Base-by-base conservation (phyloP, 2,329 filamentous ascomycete genomes). In the Alternaria angustiovoidea region DNA sequence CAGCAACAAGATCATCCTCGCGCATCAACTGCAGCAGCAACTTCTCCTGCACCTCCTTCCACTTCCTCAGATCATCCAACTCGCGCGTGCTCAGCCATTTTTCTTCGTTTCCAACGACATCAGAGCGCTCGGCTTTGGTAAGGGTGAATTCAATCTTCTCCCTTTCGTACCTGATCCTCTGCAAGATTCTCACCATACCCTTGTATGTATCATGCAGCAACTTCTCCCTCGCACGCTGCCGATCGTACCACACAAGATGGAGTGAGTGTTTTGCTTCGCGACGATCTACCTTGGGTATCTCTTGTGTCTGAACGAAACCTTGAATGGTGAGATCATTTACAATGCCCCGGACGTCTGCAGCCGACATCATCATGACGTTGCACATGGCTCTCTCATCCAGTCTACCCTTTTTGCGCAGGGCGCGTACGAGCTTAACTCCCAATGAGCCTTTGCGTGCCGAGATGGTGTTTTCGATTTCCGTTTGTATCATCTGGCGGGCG, bases 361-460 rank as follows among this genome's bases (percentile, higher is more conserved):
- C 92, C 58, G 91, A 90, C 83, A 97, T 90, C 62, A 99, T 86
- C 54, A 91, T 91, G 57, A 93, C 85, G 51, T 89, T 89, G 38
- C 91, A 91, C 12, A 97, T 84, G 62, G 91, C 89, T 78, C 96
- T 96, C 78, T 99, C 95, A 67, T 98, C 94, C n/a, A 98, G 84
- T 74, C 95, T 97, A 54, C 95, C 95, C 74, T 94, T 93, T 59
- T 91, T 89, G 39, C 91, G 87, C 20, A 99, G 85, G 56, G 98
- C 93, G 20, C 93, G 90, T 20, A 93, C 86, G n/a, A 99, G 83
- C 8, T 94, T 91, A 18, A 94, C 85, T 1, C 93, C 93, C 47
- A 91, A 84, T 7, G 87, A 86, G 7, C 93, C 93, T 68, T 92
- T 93, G 2, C 88, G 87, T 5, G 92, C 88, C 64, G 91, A 87